These are phyloP conservation scores for Euphorbia peplus DNA, from an alignment of 345 rosid genomes.

Conservation along the genomic window DNA sequence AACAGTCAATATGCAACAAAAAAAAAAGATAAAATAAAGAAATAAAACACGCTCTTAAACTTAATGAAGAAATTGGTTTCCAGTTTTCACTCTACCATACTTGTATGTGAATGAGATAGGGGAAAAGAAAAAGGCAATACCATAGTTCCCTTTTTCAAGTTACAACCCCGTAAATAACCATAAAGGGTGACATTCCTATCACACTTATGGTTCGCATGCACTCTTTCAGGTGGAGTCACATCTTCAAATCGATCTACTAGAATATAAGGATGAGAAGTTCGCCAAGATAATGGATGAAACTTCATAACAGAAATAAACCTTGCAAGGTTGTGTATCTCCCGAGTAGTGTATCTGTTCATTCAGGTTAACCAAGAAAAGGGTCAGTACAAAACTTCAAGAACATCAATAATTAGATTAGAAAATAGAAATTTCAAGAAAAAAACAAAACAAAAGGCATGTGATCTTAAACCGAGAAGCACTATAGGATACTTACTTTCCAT, in stretches of 20 bases:
- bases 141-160: conserved; percentile 84
- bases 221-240: conserved; percentile 81
- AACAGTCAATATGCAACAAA: background rate
- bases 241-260: conserved; percentile 94
- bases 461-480: background rate
- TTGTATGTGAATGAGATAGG: background rate
- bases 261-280: conserved; percentile 88
- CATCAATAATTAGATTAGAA: background rate
- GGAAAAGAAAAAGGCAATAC: conserved; percentile 31
- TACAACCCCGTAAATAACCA: conserved; percentile 96
- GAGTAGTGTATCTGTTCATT: conserved; percentile 62
- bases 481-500: conserved; percentile 68
- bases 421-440: background rate
- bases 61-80: background rate
- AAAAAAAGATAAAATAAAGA: background rate
- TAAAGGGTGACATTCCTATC: conserved; percentile 80
- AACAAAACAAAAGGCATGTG: background rate
- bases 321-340: conserved; percentile 84
- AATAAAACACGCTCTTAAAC: background rate
- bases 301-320: conserved; percentile 79
- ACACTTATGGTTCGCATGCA: conserved; percentile 66
- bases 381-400: background rate
- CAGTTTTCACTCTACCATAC: background rate
- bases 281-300: conserved; percentile 73
- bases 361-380: background rate